A percentile compares a stretch with the other conserved stretches of the same genome.
Evolutionary conservation across 192 early-diverging fungal species (phyloP).

Genomic region (Coemansia sp.): DNA sequence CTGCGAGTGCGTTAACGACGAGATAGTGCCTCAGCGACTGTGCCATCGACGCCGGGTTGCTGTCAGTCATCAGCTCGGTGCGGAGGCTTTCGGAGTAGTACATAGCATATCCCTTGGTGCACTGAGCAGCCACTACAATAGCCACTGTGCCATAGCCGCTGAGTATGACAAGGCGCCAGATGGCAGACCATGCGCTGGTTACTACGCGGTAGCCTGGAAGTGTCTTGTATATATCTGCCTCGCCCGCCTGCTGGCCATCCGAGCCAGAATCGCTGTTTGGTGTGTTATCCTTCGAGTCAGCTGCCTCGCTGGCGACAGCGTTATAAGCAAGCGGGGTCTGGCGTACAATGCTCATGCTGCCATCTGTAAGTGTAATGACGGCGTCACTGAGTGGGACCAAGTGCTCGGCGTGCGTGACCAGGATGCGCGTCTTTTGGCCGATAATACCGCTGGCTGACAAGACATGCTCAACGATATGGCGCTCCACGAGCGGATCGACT

Average conservation of each 20-base stretch:
- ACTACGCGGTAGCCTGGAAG: not conserved
- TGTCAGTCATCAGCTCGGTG: slow-evolving; percentile 25
- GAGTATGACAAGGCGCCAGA: slow-evolving; percentile 3
- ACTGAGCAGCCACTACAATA: slow-evolving; percentile 2
- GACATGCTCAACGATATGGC: slow-evolving; percentile 59
- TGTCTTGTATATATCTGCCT: not conserved
- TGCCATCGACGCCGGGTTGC: slow-evolving; percentile 20
- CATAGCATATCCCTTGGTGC: slow-evolving; percentile 7
- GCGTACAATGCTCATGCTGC: not conserved
- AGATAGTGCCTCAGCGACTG: slow-evolving; percentile 31
- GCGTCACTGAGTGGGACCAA: slow-evolving; percentile 23
- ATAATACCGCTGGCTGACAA: slow-evolving; percentile 35
- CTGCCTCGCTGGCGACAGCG: not conserved
- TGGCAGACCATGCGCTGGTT: not conserved
- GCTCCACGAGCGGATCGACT: slow-evolving; percentile 65
- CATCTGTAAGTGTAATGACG: slow-evolving; percentile 19
- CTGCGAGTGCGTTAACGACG: slow-evolving; percentile 16
- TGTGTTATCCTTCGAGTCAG: not conserved
- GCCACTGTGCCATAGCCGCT: slow-evolving; percentile 22
- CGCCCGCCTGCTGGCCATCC: not conserved
- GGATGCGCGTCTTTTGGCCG: slow-evolving; percentile 49
- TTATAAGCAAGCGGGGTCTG: slow-evolving; percentile 9
- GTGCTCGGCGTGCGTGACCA: slow-evolving; percentile 61
- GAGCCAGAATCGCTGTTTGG: not conserved
- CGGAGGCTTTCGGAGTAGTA: slow-evolving; percentile 23